phyloP scores from a whole-genome alignment of 441 rosid genomes.

The Hura crepitans region DNA sequence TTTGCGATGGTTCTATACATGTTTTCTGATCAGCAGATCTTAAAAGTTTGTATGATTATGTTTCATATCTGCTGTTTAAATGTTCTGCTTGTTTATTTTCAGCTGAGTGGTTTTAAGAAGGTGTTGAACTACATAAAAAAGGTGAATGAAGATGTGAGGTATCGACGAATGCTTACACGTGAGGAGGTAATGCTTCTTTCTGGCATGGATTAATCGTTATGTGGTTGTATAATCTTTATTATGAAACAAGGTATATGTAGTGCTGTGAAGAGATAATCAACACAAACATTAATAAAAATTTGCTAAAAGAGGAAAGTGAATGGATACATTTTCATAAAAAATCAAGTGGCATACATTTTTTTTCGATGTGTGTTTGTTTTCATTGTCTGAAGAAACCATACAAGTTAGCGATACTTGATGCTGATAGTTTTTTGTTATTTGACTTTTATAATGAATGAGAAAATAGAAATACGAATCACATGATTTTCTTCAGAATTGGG shows the following conservation, averaged over 20 bases:
- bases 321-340: neutral
- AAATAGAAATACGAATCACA: neutral
- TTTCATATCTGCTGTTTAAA: constrained; percentile 19
- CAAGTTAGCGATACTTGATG: neutral
- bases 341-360: neutral
- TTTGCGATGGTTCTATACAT: neutral
- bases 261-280: neutral
- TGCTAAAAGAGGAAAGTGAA: neutral
- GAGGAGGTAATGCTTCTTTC: constrained; percentile 91
- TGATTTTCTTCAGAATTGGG: neutral
- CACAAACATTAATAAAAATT: neutral
- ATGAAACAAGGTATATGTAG: neutral
- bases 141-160: constrained; percentile 75
- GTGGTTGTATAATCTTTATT: constrained; percentile 11
- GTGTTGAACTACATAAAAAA: constrained; percentile 95
- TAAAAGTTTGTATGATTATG: constrained; percentile 9
- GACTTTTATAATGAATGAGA: neutral
- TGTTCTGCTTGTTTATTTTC: constrained; percentile 31
- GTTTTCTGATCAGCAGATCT: too few relatives aligned
- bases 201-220: neutral
- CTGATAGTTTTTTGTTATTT: too few relatives aligned
- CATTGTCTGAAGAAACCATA: too few relatives aligned
- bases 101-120: constrained; percentile 98
- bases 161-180: constrained; percentile 69
- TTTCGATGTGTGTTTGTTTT: neutral